Percentiles rank a stretch among this genome's conserved stretches.
These are phyloP conservation scores for Pseudonitzschia multistriata DNA, from an alignment of 108 stramenopile genomes.

Conservation along the genomic window DNA sequence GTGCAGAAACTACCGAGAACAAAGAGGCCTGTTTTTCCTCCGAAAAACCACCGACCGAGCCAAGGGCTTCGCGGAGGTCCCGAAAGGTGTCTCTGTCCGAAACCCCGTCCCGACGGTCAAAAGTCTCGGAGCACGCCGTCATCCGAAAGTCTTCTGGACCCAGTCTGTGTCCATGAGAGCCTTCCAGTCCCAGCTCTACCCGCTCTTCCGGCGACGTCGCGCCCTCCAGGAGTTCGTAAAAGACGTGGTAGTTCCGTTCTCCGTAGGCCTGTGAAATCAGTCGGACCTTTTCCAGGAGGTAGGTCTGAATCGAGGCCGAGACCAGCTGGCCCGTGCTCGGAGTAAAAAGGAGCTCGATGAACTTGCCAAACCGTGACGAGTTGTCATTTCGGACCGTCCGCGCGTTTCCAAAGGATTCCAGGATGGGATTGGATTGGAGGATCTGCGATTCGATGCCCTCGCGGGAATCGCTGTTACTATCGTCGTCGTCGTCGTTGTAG, in stretches of 20 bases:
- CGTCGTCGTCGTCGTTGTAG: conserved; percentile 7
- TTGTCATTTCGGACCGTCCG: conserved; percentile 90
- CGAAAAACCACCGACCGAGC: conserved; percentile 60
- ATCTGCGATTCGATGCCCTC: conserved; percentile 72
- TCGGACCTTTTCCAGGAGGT: conserved; percentile 83
- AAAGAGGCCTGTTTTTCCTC: conserved; percentile 47
- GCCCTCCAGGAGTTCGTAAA: conserved; percentile 82
- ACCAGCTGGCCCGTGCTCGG: conserved; percentile 44
- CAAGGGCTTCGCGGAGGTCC: conserved; percentile 64
- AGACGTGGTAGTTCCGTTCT: conserved; percentile 93
- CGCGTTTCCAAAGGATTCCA: conserved; percentile 93
- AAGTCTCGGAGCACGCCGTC: conserved; percentile 70
- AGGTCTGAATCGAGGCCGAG: conserved; percentile 79
- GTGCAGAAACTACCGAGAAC: conserved; percentile 55
- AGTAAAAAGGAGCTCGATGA: conserved; percentile 76
- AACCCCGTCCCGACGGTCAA: conserved; percentile 81
- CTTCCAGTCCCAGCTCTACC: conserved; percentile 41
- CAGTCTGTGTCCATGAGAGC: conserved; percentile 18
- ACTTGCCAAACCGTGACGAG: conserved; percentile 94
- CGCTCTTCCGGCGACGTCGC: conserved; percentile 41
- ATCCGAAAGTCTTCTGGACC: conserved; percentile 63
- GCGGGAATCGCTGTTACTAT: not conserved
- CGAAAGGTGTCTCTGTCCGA: conserved; percentile 63
- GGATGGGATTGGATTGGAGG: conserved; percentile 84
- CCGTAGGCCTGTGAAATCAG: conserved; percentile 64